These are phyloP conservation scores for Gaultheria prostrata DNA, from an alignment of 148 eudicot species.

Conservation along the genomic window DNA sequence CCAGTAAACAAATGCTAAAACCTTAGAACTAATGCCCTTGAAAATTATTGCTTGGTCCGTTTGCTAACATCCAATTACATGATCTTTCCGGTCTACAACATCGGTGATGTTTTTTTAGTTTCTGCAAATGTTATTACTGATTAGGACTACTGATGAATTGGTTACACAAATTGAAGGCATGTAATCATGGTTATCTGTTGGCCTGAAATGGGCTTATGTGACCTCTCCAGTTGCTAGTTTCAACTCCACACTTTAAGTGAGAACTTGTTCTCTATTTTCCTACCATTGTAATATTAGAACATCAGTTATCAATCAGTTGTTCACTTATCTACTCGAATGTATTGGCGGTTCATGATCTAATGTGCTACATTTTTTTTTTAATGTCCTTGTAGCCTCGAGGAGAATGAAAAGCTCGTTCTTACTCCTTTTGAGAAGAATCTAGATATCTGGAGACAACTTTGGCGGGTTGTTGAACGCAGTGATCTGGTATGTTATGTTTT, in stretches of 20 bases:
- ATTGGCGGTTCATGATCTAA: neutral
- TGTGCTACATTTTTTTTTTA: neutral
- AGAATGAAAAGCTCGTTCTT: slow-evolving; percentile 88
- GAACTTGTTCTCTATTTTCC: neutral
- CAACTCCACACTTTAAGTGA: neutral
- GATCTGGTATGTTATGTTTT: slow-evolving; percentile 61
- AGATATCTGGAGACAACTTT: slow-evolving; percentile 99
- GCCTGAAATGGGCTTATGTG: neutral
- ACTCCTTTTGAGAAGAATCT: slow-evolving; percentile 99
- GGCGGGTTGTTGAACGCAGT: slow-evolving; percentile 99
- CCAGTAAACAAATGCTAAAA: neutral
- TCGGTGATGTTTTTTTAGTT: neutral
- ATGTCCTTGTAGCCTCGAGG: slow-evolving; percentile 67
- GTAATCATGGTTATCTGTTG: slow-evolving; percentile 4
- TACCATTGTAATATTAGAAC: neutral
- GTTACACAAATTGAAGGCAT: slow-evolving; percentile 16
- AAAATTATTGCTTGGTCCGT: neutral
- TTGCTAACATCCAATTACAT: neutral
- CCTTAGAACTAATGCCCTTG: neutral
- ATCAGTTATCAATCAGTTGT: neutral
- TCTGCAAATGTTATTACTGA: neutral
- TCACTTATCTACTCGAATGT: neutral
- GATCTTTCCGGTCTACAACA: neutral
- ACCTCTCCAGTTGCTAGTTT: neutral
- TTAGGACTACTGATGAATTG: neutral